Base-by-base conservation (phyloP, 768 basidiomycete genomes). In the Roridomyces roridus region DNA sequence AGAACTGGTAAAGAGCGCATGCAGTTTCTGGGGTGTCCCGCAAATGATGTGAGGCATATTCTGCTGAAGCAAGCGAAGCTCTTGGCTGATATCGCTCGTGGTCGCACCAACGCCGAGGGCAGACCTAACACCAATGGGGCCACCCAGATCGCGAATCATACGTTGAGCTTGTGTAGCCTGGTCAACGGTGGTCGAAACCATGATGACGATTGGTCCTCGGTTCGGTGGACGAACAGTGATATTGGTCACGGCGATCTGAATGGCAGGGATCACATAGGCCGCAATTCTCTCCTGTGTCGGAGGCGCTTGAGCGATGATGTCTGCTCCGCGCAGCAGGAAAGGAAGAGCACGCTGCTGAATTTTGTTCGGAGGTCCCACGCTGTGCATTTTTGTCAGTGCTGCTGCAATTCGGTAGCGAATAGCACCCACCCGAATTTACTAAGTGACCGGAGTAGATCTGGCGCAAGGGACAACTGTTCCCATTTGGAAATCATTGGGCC, bases 201-300 rank as follows among this genome's bases (percentile, higher is more conserved):
- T 92, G 64, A 98, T 85, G 15, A 92, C 94, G 31, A 93, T 73
- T 34, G 94, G 93, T 4, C 96, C 96, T 26, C 87, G 86, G 57
- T 84, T 84, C 15, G 86, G 80, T 29, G 79, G 80, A 11, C 81
- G 84, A 25, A 75, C 74, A 17, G 76, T 63, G 23, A 88, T 80
- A 57, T 88, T 82, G 31, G 86, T 82, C 52, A 95, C 77, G 29
- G 91, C 89, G 48, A 89, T 84, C 67, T 94, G 91, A 41, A 94
- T 90, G 25, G 91, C 91, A 45, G 93, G 94, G 57, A 96, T 94
- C 46, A 94, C 88, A 74, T 99, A 99, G 55, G 96, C 94, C 21
- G 96, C 96, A 65, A 99, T 99, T 42, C 97, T 85, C 71, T 99
- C 97, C 71, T 98, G 96, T 0, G 97, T 98, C 1, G 97, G 96